Percentiles rank a stretch among this genome's conserved stretches.
phyloP scores from a whole-genome alignment of 1,284 basidiomycete species.

The Apiotrichum montevideense region DNA sequence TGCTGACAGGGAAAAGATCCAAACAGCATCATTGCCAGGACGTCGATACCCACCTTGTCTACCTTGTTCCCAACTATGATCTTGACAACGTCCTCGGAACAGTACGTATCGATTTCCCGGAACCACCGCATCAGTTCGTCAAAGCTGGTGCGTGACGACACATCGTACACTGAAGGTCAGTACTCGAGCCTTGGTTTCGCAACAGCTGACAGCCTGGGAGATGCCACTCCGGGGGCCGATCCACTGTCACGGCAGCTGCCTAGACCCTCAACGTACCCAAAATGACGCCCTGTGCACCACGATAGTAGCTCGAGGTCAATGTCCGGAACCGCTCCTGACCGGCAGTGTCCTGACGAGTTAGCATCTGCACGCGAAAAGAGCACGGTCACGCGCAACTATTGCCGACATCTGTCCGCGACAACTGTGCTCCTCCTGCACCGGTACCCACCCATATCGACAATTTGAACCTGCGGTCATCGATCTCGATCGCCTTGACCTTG shows the following conservation, averaged over 20 bases:
- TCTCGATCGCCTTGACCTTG: constrained; percentile 51
- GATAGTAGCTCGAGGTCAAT: constrained; percentile 95
- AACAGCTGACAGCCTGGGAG: no score
- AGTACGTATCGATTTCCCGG: constrained; percentile 89
- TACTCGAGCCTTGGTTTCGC: no score
- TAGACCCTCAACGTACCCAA: constrained; percentile 57
- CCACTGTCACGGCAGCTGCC: neutral
- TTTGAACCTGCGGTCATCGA: constrained; percentile 52
- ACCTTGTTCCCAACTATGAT: constrained; percentile 93
- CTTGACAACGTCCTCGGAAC: constrained; percentile 79
- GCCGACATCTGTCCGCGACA: no score
- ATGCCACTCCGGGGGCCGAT: no score
- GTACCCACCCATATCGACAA: constrained; percentile 52
- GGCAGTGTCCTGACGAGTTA: constrained; percentile 68
- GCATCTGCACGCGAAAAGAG: no score
- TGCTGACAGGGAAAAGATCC: no score
- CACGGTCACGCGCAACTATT: no score
- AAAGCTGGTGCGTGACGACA: constrained; percentile 82
- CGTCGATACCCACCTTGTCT: constrained; percentile 62
- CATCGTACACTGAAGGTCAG: constrained; percentile 68
- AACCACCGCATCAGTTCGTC: constrained; percentile 90
- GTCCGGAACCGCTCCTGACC: constrained; percentile 96
- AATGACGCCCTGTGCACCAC: constrained; percentile 61
- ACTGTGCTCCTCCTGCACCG: no score
- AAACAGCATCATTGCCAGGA: no score